Percentiles rank a stretch among this genome's conserved stretches.
phyloP scores from a whole-genome alignment of 768 basidiomycete genomes.

The Tulasnella sp. region DNA sequence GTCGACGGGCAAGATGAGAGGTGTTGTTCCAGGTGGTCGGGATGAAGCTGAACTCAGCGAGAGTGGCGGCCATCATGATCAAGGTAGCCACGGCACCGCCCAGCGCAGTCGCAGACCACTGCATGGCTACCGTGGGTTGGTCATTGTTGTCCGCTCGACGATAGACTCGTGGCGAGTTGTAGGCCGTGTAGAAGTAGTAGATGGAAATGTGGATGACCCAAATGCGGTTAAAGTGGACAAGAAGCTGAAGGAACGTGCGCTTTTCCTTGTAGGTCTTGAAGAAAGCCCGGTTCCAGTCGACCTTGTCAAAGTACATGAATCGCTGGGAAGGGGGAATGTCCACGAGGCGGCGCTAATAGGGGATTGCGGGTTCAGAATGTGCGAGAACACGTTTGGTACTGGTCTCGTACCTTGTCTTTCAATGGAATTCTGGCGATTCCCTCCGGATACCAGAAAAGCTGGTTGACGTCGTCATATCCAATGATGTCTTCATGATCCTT shows the following conservation, averaged over 20 bases:
- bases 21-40: slow-evolving; percentile 99
- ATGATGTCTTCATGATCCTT: slow-evolving; percentile 92
- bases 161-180: slow-evolving; percentile 89
- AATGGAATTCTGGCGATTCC: slow-evolving; percentile 92
- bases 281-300: slow-evolving; percentile 96
- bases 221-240: slow-evolving; percentile 99
- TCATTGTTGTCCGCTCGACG: slow-evolving; percentile 30
- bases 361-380: background rate
- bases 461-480: slow-evolving; percentile 99
- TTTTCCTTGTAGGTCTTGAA: slow-evolving; percentile 99
- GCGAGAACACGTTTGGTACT: background rate
- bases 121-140: slow-evolving; percentile 64
- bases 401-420: slow-evolving; percentile 71
- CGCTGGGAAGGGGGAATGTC: slow-evolving; percentile 89
- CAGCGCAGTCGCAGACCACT: slow-evolving; percentile 91
- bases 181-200: slow-evolving; percentile 96
- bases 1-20: slow-evolving; percentile 88
- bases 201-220: slow-evolving; percentile 97
- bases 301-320: slow-evolving; percentile 95
- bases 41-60: slow-evolving; percentile 96
- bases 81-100: slow-evolving; percentile 80
- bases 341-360: slow-evolving; percentile 76
- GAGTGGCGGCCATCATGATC: slow-evolving; percentile 94
- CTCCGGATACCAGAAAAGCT: slow-evolving; percentile 99
- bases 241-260: slow-evolving; percentile 92